Base-by-base conservation (phyloP, 495 filamentous ascomycete genomes). In the Patellaria atrata region DNA sequence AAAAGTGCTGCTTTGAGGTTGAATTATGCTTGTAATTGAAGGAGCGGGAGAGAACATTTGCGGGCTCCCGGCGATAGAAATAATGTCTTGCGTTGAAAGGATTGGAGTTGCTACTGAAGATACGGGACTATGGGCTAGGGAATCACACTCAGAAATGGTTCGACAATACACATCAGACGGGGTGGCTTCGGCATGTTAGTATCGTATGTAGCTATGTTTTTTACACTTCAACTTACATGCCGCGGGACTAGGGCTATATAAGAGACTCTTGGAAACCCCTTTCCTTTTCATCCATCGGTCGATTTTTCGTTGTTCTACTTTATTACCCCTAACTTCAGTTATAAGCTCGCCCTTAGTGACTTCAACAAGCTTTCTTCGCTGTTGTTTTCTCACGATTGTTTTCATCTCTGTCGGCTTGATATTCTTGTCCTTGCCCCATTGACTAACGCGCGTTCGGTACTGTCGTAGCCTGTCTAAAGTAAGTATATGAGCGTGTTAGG, bases 401-500 rank as follows among this genome's bases (percentile, higher is more conserved):
- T 39, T 41, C 50, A 55, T 55, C 37, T 55, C 52, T 3, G 33
- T 1, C 23, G 43, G 37, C 35, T 55, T 53, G 20, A 46, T 38
- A 11, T 55, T 55, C 37, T 51, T 55, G 27, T 53, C 50, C 11
- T 40, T 22, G 3, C 42, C 39, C 52, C 47, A 55, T 24, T 41
- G 35, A 27, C 31, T 46, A 18, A 55, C 49, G 9, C 38, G 47
- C 24, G 27, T 46, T 37, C 52, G 50, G 30, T 51, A 55, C 28
- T 47, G 44, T 17, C 44, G 39, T 27, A 43, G 4, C 39, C 40
- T 43, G 20, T 18, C 12, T 14, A 11, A 17, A 10, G 10, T 20
- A 39, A 34, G 8, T 24, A 40, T 37, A 27, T 41, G 19, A 41
- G 18, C 12, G 20, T 21, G n/a, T 20, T 9, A 27, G 31, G 13